Conservation (phyloP, 2,329 filamentous ascomycete species). For the Amesomyces nigricolor region DNA sequence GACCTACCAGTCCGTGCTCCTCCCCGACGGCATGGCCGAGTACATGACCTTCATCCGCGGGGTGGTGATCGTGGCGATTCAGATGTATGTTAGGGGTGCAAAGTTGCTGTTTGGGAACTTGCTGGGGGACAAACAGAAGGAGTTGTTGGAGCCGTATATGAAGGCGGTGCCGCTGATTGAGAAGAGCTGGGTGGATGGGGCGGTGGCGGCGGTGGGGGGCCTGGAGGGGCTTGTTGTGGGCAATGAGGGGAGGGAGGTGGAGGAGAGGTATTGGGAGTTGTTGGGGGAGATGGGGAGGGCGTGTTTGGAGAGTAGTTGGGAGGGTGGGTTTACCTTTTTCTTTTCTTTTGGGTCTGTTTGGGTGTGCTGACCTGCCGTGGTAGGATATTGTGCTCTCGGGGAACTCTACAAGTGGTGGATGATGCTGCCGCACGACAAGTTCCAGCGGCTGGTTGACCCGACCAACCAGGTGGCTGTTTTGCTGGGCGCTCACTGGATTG, state of each 20-base stretch:
- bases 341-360: not conserved
- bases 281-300: slow-evolving; percentile 45
- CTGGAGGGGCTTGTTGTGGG: slow-evolving; percentile 35
- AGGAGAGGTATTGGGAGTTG: slow-evolving; percentile 42
- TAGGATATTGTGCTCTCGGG: slow-evolving; percentile 47
- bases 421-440: slow-evolving; percentile 47
- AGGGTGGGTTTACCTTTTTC: slow-evolving; percentile 36
- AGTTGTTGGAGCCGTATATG: slow-evolving; percentile 42
- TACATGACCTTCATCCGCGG: slow-evolving; percentile 57
- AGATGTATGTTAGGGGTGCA: slow-evolving; percentile 47
- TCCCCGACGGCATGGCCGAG: slow-evolving; percentile 54
- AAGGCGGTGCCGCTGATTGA: slow-evolving; percentile 41
- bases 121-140: slow-evolving; percentile 37
- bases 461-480: slow-evolving; percentile 42
- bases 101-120: slow-evolving; percentile 47
- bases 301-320: slow-evolving; percentile 44
- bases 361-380: not conserved
- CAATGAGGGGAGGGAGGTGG: slow-evolving; percentile 32
- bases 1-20: slow-evolving; percentile 52
- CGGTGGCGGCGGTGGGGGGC: slow-evolving; percentile 38
- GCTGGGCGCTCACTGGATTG: slow-evolving; percentile 50
- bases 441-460: slow-evolving; percentile 46
- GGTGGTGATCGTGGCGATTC: slow-evolving; percentile 48
- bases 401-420: slow-evolving; percentile 54
- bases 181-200: slow-evolving; percentile 42